phyloP scores from a whole-genome alignment of 768 basidiomycete species.

The Pholiota molesta region DNA sequence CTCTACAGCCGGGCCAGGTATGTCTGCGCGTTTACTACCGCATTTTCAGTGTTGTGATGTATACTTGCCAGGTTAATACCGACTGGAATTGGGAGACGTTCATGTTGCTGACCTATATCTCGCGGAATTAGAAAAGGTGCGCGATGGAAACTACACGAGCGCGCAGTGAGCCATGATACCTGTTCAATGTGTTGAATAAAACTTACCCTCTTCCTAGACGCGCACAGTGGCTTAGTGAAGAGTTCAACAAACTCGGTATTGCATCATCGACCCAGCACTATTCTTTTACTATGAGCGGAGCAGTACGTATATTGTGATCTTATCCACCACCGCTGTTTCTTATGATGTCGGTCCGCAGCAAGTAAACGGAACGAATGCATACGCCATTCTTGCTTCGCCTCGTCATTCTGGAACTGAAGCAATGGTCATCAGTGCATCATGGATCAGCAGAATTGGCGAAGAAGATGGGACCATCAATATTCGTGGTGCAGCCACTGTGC shows the following conservation, averaged over 20 bases:
- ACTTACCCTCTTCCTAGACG: conserved; percentile 48
- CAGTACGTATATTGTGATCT: conserved; percentile 44
- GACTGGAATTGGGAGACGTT: conserved; percentile 93
- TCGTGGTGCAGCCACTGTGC: conserved; percentile 83
- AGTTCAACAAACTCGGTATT: conserved; percentile 79
- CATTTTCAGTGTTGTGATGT: conserved; percentile 1
- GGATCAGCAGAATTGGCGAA: conserved; percentile 71
- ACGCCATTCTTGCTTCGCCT: conserved; percentile 81
- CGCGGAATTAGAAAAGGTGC: conserved; percentile 63
- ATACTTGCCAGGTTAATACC: conserved; percentile 71
- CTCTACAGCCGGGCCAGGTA: conserved; percentile 91
- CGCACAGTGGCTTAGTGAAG: conserved; percentile 57
- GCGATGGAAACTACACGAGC: conserved; percentile 65
- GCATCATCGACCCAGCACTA: conserved; percentile 72
- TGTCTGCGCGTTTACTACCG: background rate
- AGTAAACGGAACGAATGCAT: conserved; percentile 74
- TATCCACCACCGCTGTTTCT: conserved; percentile 6
- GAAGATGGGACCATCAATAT: conserved; percentile 69
- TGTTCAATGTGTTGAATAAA: background rate
- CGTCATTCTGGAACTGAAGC: conserved; percentile 93
- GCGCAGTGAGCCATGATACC: conserved; percentile 58
- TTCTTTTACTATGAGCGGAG: conserved; percentile 49
- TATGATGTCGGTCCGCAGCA: conserved; percentile 36
- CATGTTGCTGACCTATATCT: conserved; percentile 85
- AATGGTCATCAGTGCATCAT: conserved; percentile 90